Percentiles rank a stretch among this genome's conserved stretches.
phyloP scores from a whole-genome alignment of 352 stramenopile species.

The Globisporangium heterothallicum region DNA sequence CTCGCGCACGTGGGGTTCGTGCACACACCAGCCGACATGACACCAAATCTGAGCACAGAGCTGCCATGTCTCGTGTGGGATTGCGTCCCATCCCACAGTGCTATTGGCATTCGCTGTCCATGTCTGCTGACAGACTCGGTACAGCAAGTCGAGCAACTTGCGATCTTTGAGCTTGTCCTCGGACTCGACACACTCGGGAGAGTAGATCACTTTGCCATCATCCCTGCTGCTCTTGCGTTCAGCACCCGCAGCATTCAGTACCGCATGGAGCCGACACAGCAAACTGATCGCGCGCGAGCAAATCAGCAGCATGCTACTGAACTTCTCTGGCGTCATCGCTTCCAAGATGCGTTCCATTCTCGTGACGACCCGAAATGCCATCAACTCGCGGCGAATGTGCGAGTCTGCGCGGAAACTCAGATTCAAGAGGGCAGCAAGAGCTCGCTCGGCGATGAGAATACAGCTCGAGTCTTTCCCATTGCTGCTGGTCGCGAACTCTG shows the following conservation, averaged over 20 bases:
- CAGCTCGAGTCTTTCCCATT: not conserved
- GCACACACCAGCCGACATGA: slow-evolving; percentile 57
- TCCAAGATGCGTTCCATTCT: slow-evolving; percentile 21
- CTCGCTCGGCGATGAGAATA: slow-evolving; percentile 22
- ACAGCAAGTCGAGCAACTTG: slow-evolving; percentile 24
- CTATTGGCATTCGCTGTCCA: not conserved
- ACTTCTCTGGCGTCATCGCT: slow-evolving; percentile 8
- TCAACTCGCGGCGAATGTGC: slow-evolving; percentile 27
- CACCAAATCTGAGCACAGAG: slow-evolving; percentile 65
- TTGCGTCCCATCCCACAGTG: not conserved
- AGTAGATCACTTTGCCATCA: not conserved
- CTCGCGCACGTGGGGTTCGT: slow-evolving; percentile 19
- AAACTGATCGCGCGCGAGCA: slow-evolving; percentile 41
- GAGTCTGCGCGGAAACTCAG: slow-evolving; percentile 41
- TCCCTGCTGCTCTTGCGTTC: not conserved
- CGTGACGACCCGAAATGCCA: slow-evolving; percentile 15
- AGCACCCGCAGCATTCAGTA: not conserved
- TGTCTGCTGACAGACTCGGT: slow-evolving; percentile 21
- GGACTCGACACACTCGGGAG: not conserved
- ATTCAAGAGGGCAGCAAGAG: slow-evolving; percentile 59
- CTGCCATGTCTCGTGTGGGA: slow-evolving; percentile 37
- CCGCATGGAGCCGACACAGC: slow-evolving; percentile 52
- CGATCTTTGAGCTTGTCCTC: slow-evolving; percentile 13
- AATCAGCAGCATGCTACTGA: slow-evolving; percentile 22
- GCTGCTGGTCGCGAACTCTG: not conserved